Base-by-base conservation (phyloP, 306 rosid species). In the Myrica gale region DNA sequence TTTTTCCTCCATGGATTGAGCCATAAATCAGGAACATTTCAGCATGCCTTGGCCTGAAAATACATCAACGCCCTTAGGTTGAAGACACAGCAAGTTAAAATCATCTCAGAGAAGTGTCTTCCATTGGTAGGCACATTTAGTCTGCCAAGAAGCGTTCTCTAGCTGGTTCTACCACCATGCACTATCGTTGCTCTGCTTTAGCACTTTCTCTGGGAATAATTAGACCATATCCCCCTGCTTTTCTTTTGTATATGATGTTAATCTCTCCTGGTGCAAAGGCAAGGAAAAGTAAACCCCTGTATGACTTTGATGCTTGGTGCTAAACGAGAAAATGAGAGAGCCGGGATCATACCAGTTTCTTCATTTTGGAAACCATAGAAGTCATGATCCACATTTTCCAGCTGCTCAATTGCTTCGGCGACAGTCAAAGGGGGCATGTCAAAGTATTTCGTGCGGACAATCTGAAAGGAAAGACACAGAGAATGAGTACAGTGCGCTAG, bases 341-440 rank as follows among this genome's bases (percentile, higher is more conserved):
- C 8, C 9, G 1, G 23, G 23, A 7, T 65, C 82, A 48, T 80
- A 94, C 98, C 96, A 44, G 95, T 92, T 85, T 92, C 95, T 92
- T 94, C 98, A 63, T 94, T 94, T 81, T 93, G 86, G 81, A 94
- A 94, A 81, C 81, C 97, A 79, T 92, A 94, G 74, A 94, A 92
- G 86, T 89, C 96, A 63, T 94, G 98, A 83, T 90, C 89, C 83
- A 94, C 81, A 75, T 90, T 91, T 79, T 86, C 94, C 54, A 94
- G 89, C 77, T 94, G 98, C 73, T 94, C 90, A 65, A 90, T 84
- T 73, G 98, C 97, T 85, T 94, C 97, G 41, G 87, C 68, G 62
- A 94, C 92, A 2, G 98, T 92, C 87, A 94, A 85, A 11, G 98
- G 98, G 3, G 97, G 98, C 93, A 94, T 94, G 82, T 94, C 97